Evolutionary conservation across 106 monocot genomes (phyloP).

Genomic region (Posidonia australis): DNA sequence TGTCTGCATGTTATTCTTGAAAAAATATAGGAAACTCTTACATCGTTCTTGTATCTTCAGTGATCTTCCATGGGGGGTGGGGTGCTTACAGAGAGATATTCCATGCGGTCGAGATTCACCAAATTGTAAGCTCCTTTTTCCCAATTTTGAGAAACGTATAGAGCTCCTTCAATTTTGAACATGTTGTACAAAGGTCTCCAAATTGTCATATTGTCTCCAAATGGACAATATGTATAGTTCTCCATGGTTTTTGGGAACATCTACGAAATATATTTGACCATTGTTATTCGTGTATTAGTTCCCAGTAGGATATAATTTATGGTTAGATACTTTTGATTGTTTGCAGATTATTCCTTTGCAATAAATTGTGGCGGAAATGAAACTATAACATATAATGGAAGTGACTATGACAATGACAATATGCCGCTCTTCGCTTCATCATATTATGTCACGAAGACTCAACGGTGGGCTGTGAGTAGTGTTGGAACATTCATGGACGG

Average conservation of each 20-base stretch:
- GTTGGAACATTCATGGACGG: constrained; percentile 45
- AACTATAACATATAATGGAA: constrained; percentile 34
- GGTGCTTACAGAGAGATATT: constrained; percentile 59
- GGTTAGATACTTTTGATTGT: background rate
- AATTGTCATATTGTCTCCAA: no score
- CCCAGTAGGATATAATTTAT: background rate
- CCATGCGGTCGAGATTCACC: constrained; percentile 52
- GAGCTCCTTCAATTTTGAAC: no score
- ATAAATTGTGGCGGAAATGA: constrained; percentile 70
- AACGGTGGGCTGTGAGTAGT: constrained; percentile 71
- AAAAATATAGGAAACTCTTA: no score
- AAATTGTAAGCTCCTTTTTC: constrained; percentile 33
- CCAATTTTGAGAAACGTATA: no score
- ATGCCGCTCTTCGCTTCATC: constrained; percentile 40
- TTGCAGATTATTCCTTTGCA: constrained; percentile 59
- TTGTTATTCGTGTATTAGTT: background rate
- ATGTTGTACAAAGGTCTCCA: no score
- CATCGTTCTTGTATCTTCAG: background rate
- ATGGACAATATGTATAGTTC: background rate
- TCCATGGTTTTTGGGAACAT: background rate
- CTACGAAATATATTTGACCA: background rate
- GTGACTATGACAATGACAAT: constrained; percentile 44
- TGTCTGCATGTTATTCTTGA: no score
- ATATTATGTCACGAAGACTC: constrained; percentile 45
- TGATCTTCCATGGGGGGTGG: constrained; percentile 43